Conservation (phyloP, 352 stramenopile species). For the Phytophthora brassicae region DNA sequence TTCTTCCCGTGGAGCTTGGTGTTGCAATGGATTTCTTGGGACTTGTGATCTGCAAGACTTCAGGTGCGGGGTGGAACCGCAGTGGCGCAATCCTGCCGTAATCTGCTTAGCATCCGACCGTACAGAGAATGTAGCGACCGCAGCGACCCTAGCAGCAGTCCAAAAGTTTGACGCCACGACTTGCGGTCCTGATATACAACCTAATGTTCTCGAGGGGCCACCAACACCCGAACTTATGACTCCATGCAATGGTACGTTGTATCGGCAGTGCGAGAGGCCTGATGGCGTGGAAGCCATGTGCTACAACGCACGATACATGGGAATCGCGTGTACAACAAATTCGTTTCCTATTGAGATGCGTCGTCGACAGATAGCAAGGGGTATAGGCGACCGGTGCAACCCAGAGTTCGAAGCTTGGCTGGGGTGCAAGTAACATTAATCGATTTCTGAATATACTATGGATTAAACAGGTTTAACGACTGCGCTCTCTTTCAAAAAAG, state of each 20-base stretch:
- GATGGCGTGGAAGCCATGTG: conserved; percentile 31
- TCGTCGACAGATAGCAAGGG: conserved; percentile 22
- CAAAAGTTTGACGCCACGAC: conserved; percentile 13
- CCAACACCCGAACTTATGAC: conserved; percentile 22
- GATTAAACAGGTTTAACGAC: too few species aligned
- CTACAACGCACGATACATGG: conserved; percentile 37
- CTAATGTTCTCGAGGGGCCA: conserved; percentile 14
- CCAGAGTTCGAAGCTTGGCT: conserved; percentile 35
- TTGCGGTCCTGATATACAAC: too few species aligned
- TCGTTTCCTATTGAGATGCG: conserved; percentile 30
- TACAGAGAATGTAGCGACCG: conserved; percentile 7
- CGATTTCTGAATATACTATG: too few species aligned
- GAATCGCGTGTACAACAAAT: conserved; percentile 29
- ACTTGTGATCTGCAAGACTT: conserved; percentile 19
- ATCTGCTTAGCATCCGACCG: conserved; percentile 13
- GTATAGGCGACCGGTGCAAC: conserved; percentile 29
- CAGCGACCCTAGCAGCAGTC: conserved; percentile 22
- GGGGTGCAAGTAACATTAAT: conserved; percentile 29
- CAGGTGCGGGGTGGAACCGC: conserved; percentile 22
- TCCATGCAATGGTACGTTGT: conserved; percentile 44
- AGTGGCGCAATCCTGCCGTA: conserved; percentile 25
- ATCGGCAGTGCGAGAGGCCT: conserved; percentile 29
- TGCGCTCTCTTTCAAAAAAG: too few species aligned
- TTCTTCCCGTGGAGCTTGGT: conserved; percentile 23
- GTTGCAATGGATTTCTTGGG: conserved; percentile 39